These are phyloP conservation scores for Botryosphaeria agaves DNA, from an alignment of 2,329 filamentous ascomycete genomes.

Conservation along the genomic window DNA sequence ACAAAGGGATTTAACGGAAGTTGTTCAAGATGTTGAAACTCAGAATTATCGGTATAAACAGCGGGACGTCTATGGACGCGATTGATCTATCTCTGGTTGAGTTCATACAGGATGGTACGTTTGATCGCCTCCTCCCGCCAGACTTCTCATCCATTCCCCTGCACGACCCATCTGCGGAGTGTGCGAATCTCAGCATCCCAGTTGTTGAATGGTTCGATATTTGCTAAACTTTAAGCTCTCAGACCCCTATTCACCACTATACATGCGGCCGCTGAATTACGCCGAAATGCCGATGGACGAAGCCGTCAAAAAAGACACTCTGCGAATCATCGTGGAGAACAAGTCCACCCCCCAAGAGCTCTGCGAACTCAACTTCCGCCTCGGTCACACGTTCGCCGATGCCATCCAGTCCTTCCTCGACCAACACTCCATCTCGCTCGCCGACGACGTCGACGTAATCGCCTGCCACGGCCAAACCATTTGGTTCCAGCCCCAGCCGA, in stretches of 20 bases:
- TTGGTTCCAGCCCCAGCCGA: constrained; percentile 37
- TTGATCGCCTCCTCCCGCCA: too few species aligned
- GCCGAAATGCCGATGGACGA: constrained; percentile 37
- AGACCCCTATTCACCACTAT: constrained; percentile 33
- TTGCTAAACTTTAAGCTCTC: too few species aligned
- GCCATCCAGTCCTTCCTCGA: constrained; percentile 34
- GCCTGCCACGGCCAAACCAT: constrained; percentile 43
- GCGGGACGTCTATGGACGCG: constrained; percentile 13
- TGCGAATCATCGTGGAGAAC: constrained; percentile 39
- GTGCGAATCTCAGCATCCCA: too few species aligned
- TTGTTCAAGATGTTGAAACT: too few species aligned
- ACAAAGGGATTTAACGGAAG: too few species aligned
- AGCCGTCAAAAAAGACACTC: constrained; percentile 36
- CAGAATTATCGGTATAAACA: constrained; percentile 7
- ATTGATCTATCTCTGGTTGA: constrained; percentile 10
- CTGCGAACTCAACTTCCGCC: constrained; percentile 37
- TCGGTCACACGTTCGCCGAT: constrained; percentile 38
- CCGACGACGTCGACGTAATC: constrained; percentile 34
- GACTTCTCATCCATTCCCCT: too few species aligned
- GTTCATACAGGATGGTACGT: constrained; percentile 11
- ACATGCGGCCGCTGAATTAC: constrained; percentile 36
- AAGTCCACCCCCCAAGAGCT: constrained; percentile 34
- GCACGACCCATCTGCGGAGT: too few species aligned
- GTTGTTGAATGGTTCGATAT: too few species aligned
- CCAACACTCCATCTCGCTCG: constrained; percentile 23